Conservation (phyloP, 345 rosid genomes). For the Isatis tinctoria region DNA sequence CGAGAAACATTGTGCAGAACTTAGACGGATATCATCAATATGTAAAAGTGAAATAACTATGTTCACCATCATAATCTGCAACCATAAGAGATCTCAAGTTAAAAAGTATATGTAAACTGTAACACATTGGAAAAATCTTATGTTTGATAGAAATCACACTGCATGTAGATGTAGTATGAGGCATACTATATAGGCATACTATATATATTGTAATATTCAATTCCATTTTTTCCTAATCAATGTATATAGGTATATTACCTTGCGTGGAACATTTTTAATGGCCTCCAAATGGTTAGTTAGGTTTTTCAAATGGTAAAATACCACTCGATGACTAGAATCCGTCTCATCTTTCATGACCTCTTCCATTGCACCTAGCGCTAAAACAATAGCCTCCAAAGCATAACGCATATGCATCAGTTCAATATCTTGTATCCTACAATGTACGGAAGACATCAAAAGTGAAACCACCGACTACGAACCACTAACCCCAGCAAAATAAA, state of each 20-base stretch:
- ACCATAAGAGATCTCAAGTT: conserved; percentile 29
- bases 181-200: background rate
- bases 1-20: conserved; percentile 24
- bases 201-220: background rate
- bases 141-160: background rate
- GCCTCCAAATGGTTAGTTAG: conserved; percentile 72
- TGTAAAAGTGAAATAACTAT: conserved; percentile 77
- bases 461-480: background rate
- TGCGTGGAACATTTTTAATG: conserved; percentile 73
- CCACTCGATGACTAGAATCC: conserved; percentile 46
- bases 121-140: background rate
- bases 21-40: conserved; percentile 74
- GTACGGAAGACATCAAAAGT: conserved; percentile 14
- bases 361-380: conserved; percentile 72
- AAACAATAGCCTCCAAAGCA: conserved; percentile 80
- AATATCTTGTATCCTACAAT: conserved; percentile 79
- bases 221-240: background rate
- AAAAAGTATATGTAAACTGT: conserved; percentile 6
- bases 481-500: background rate
- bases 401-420: conserved; percentile 97
- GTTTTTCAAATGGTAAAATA: conserved; percentile 69
- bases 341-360: conserved; percentile 46
- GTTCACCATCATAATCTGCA: conserved; percentile 96
- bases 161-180: background rate
- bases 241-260: conserved; percentile 44